These are phyloP conservation scores for Uronychia binucleata DNA, from an alignment of 73 alveolate species.

Conservation along the genomic window DNA sequence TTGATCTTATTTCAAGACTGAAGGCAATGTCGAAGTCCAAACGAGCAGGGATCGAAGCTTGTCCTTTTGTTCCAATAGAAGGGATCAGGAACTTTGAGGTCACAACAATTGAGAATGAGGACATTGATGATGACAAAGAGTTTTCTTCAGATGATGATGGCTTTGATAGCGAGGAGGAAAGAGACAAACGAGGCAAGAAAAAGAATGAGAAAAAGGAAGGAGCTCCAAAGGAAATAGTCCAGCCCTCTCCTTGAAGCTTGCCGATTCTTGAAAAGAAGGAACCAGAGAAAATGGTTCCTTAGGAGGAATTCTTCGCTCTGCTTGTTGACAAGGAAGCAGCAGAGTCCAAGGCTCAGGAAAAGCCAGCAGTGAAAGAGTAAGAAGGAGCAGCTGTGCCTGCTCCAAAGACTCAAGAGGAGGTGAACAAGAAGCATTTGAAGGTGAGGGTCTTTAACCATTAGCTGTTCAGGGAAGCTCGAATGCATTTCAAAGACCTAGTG, in stretches of 20 bases:
- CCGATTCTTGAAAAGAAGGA: neutral
- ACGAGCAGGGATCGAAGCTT: neutral
- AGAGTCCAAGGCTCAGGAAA: neutral
- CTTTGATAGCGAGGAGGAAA: neutral
- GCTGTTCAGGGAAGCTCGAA: neutral
- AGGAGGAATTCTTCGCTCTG: too few species aligned
- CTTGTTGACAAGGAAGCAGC: too few species aligned
- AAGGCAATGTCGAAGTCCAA: neutral
- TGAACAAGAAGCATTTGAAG: neutral
- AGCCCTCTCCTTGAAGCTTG: neutral
- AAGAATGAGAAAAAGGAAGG: neutral
- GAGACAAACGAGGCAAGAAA: neutral
- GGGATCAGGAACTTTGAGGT: neutral
- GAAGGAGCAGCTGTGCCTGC: neutral
- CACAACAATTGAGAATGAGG: neutral
- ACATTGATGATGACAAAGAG: neutral
- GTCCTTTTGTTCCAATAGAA: neutral
- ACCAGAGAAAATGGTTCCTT: too few species aligned
- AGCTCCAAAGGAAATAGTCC: neutral
- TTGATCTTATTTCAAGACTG: neutral
- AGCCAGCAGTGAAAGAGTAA: neutral
- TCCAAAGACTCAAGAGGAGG: neutral
- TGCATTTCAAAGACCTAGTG: neutral
- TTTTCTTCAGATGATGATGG: neutral
- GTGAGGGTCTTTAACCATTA: neutral